phyloP scores from a whole-genome alignment of 768 basidiomycete genomes.

The Suillus ampliporus region DNA sequence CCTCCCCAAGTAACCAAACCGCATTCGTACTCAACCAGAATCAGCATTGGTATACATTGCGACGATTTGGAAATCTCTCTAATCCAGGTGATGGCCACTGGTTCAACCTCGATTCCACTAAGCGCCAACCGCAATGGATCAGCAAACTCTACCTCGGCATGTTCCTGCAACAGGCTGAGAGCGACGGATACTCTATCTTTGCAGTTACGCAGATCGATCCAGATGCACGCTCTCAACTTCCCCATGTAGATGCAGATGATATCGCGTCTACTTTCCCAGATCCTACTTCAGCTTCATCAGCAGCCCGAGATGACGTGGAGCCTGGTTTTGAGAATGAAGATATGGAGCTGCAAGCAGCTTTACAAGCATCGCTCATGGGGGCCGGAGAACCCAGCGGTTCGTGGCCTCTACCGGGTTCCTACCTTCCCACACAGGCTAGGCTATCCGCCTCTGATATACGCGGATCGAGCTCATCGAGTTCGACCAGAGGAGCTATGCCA shows the following conservation, averaged over 20 bases:
- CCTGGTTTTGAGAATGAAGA: slow-evolving; percentile 79
- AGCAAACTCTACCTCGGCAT: slow-evolving; percentile 82
- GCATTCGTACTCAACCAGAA: slow-evolving; percentile 88
- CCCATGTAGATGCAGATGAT: slow-evolving; percentile 73
- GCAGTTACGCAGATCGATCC: slow-evolving; percentile 71
- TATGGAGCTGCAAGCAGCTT: slow-evolving; percentile 82
- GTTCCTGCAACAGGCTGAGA: slow-evolving; percentile 86
- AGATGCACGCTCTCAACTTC: slow-evolving; percentile 54
- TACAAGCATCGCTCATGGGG: slow-evolving; percentile 76
- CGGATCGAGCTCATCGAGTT: slow-evolving; percentile 16
- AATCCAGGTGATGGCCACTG: slow-evolving; percentile 65
- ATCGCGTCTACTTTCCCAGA: slow-evolving; percentile 69
- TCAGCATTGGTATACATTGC: slow-evolving; percentile 90
- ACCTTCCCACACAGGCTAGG: slow-evolving; percentile 32
- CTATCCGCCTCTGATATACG: slow-evolving; percentile 33
- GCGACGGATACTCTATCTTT: slow-evolving; percentile 85
- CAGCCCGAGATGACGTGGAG: slow-evolving; percentile 17
- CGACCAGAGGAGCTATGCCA: slow-evolving; percentile 20
- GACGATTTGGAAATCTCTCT: slow-evolving; percentile 70
- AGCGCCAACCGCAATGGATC: slow-evolving; percentile 78
- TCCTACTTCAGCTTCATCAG: slow-evolving; percentile 42
- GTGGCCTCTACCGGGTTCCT: slow-evolving; percentile 19
- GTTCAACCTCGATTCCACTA: slow-evolving; percentile 89
- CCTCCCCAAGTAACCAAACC: slow-evolving; percentile 64
- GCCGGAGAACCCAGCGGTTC: slow-evolving; percentile 10